Conservation (phyloP, 1,284 basidiomycete genomes). For the Stygiomarasmius scandens region DNA sequence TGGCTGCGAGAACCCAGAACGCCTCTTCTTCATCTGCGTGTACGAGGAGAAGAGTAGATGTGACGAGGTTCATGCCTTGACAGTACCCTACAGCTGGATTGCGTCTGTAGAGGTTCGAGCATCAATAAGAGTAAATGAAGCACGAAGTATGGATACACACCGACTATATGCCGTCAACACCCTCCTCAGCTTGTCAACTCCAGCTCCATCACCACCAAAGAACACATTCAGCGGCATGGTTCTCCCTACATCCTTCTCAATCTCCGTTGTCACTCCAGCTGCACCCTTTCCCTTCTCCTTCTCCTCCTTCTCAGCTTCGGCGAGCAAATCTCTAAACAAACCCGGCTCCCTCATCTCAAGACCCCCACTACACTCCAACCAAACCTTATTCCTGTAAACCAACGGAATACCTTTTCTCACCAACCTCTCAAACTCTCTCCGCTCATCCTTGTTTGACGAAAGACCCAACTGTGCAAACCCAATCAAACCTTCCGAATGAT, state of each 20-base stretch:
- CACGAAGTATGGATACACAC: conserved; percentile 44
- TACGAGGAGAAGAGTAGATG: conserved; percentile 90
- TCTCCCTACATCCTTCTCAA: conserved; percentile 93
- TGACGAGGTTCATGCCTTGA: conserved; percentile 94
- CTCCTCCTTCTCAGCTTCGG: conserved; percentile 46
- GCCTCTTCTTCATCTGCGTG: conserved; percentile 96
- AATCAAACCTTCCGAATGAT: conserved; percentile 77
- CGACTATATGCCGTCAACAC: conserved; percentile 91
- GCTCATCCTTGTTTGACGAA: conserved; percentile 73
- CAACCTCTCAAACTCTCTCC: conserved; percentile 78
- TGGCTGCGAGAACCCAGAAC: conserved; percentile 92
- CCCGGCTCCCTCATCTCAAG: conserved; percentile 93
- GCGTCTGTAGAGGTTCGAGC: conserved; percentile 61
- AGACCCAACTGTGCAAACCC: conserved; percentile 88
- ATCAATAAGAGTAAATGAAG: conserved; percentile 9
- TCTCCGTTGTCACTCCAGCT: conserved; percentile 73
- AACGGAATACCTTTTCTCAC: conserved; percentile 88
- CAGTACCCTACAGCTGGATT: conserved; percentile 88
- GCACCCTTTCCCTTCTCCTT: conserved; percentile 27
- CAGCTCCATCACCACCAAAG: conserved; percentile 94
- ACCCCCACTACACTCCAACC: conserved; percentile 92
- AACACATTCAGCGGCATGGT: conserved; percentile 97
- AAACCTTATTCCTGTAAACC: conserved; percentile 84
- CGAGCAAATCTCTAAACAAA: conserved; percentile 83
- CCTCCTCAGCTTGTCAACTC: conserved; percentile 88